Evolutionary conservation across 768 basidiomycete species (phyloP).

Genomic region (Termitomyces sp.): DNA sequence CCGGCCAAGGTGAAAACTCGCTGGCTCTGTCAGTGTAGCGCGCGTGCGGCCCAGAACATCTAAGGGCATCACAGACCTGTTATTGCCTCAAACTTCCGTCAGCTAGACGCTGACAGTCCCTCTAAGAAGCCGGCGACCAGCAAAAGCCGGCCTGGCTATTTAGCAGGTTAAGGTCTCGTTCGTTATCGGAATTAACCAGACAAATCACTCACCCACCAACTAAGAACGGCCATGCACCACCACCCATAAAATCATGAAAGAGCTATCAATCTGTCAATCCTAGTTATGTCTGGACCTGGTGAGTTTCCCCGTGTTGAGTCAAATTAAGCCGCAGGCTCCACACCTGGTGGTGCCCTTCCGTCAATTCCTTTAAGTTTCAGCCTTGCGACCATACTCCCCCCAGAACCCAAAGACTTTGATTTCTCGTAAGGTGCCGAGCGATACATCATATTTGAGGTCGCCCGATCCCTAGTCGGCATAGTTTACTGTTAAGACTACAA

Average conservation of each 20-base stretch:
- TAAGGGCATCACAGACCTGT: too few relatives aligned
- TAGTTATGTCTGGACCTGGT: too few relatives aligned
- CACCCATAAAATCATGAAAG: background rate
- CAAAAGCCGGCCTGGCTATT: background rate
- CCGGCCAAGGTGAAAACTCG: too few relatives aligned
- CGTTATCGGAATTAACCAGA: too few relatives aligned
- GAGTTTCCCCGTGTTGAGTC: too few relatives aligned
- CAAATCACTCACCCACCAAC: slow-evolving; percentile 26
- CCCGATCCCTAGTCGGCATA: background rate
- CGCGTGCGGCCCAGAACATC: too few relatives aligned
- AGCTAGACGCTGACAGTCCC: too few relatives aligned
- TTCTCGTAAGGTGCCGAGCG: slow-evolving; percentile 80
- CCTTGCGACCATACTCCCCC: slow-evolving; percentile 48
- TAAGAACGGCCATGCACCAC: background rate
- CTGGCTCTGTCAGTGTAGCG: too few relatives aligned
- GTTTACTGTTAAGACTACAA: background rate
- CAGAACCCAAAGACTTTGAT: slow-evolving; percentile 25
- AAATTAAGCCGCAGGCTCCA: too few relatives aligned
- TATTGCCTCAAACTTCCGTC: too few relatives aligned
- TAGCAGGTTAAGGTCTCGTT: background rate
- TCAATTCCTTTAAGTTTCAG: slow-evolving; percentile 85
- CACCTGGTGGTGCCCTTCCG: slow-evolving; percentile 35
- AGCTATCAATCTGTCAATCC: background rate
- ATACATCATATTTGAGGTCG: slow-evolving; percentile 27
- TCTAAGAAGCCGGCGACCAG: slow-evolving; percentile 16